Percentiles rank a stretch among this genome's conserved stretches.
phyloP scores from a whole-genome alignment of 441 rosid species.

The Erodium trifolium region DNA sequence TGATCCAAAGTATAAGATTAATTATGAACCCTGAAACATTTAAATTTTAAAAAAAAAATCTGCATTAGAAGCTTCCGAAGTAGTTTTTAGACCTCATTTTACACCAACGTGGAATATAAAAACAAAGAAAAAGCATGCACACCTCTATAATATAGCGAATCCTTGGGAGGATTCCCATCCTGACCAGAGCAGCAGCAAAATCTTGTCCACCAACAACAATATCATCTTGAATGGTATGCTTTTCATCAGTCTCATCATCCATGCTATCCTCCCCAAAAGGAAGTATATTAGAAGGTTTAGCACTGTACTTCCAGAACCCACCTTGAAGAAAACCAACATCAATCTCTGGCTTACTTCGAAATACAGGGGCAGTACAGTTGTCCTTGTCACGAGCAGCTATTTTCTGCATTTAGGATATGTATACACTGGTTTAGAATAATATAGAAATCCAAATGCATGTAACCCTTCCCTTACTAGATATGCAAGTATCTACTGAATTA shows the following conservation, averaged over 20 bases:
- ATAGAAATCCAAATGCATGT: neutral
- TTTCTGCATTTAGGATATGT: constrained; percentile 37
- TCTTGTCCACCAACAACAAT: constrained; percentile 79
- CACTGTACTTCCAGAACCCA: constrained; percentile 89
- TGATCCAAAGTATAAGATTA: too few relatives aligned
- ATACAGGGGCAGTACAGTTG: constrained; percentile 63
- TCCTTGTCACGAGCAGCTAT: constrained; percentile 30
- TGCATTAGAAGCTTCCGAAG: constrained; percentile 10
- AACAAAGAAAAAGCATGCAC: constrained; percentile 16
- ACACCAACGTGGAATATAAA: neutral
- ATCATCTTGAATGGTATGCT: constrained; percentile 76
- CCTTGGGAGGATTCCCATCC: constrained; percentile 83
- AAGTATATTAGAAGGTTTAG: constrained; percentile 69
- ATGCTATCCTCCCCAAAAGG: constrained; percentile 33
- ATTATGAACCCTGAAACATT: too few relatives aligned
- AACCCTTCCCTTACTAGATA: neutral
- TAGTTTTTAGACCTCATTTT: constrained; percentile 6
- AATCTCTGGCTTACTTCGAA: constrained; percentile 72
- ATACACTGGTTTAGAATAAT: constrained; percentile 12
- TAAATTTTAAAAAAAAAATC: too few relatives aligned
- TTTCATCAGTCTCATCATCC: constrained; percentile 52
- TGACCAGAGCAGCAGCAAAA: constrained; percentile 80
- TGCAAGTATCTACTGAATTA: neutral
- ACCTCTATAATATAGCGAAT: constrained; percentile 73
- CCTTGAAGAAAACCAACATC: constrained; percentile 71